These are phyloP conservation scores for Cyclotella sp. DNA, from an alignment of 108 stramenopile genomes.

Conservation along the genomic window DNA sequence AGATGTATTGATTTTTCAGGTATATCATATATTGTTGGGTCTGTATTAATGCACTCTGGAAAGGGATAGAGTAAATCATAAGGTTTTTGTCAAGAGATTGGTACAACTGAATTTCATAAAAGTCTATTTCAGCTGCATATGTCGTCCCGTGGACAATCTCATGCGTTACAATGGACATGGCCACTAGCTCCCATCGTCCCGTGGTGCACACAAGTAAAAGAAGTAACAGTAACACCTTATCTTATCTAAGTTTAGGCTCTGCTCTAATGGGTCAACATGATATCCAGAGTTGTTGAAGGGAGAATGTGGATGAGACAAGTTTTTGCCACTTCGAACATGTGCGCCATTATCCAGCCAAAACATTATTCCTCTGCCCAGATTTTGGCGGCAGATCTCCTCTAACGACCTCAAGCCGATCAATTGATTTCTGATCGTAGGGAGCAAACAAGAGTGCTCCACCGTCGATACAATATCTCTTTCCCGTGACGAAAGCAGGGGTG, in stretches of 20 bases:
- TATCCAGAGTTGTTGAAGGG: neutral
- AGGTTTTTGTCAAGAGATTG: neutral
- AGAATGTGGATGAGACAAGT: neutral
- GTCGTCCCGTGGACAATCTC: too few relatives aligned
- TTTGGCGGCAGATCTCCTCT: constrained; percentile 56
- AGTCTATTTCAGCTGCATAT: too few relatives aligned
- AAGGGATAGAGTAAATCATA: neutral
- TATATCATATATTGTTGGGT: constrained; percentile 6
- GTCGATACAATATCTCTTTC: constrained; percentile 85
- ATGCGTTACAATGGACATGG: too few relatives aligned
- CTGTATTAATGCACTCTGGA: neutral
- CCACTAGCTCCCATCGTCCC: too few relatives aligned
- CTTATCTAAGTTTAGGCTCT: too few relatives aligned
- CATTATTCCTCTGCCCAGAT: neutral
- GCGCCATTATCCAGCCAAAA: constrained; percentile 18
- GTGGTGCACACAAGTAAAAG: too few relatives aligned
- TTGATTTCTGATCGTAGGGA: constrained; percentile 43
- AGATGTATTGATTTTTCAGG: constrained; percentile 9
- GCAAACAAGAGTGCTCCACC: constrained; percentile 71
- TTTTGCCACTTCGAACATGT: neutral
- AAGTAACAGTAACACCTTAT: too few relatives aligned
- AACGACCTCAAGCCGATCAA: constrained; percentile 35
- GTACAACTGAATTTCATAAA: neutral
- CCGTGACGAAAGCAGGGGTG: constrained; percentile 68
- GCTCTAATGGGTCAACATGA: too few relatives aligned